Percentiles rank a stretch among this genome's conserved stretches.
Conservation (phyloP, 139 green algal species). For the Closterium sp. region DNA sequence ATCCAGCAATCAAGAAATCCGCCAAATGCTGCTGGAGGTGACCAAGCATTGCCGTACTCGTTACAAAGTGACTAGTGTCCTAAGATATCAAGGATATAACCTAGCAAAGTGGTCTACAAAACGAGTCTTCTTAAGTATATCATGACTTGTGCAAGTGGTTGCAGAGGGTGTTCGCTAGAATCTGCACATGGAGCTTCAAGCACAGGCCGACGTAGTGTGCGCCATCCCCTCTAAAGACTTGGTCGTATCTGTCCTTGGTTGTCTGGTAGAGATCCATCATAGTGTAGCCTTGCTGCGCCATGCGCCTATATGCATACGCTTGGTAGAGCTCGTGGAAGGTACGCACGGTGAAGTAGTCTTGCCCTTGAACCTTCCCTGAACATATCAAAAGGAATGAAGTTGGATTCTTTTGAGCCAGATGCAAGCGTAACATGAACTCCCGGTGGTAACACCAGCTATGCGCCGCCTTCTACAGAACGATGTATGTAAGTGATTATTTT, state of each 20-base stretch:
- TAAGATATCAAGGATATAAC: background rate
- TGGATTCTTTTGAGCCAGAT: background rate
- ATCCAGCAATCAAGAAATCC: too few species aligned
- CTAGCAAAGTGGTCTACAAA: background rate
- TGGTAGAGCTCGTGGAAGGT: background rate
- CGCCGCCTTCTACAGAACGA: too few species aligned
- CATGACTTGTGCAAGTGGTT: background rate
- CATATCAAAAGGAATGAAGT: background rate
- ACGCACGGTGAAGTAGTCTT: background rate
- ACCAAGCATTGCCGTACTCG: too few species aligned
- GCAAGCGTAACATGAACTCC: too few species aligned
- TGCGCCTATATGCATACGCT: background rate
- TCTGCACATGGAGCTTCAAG: background rate
- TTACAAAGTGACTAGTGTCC: too few species aligned
- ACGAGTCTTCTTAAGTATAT: too few species aligned
- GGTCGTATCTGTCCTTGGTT: background rate
- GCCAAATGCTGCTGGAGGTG: too few species aligned
- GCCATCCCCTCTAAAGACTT: background rate
- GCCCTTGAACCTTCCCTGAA: background rate
- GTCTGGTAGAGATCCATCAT: background rate
- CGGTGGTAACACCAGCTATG: too few species aligned
- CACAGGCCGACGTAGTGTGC: background rate
- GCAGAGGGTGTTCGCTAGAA: background rate
- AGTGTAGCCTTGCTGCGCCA: background rate
- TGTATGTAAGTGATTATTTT: too few species aligned